These are phyloP conservation scores for Sugiyamaella xylanicola DNA, from an alignment of 1,139 yeast species.

Conservation along the genomic window DNA sequence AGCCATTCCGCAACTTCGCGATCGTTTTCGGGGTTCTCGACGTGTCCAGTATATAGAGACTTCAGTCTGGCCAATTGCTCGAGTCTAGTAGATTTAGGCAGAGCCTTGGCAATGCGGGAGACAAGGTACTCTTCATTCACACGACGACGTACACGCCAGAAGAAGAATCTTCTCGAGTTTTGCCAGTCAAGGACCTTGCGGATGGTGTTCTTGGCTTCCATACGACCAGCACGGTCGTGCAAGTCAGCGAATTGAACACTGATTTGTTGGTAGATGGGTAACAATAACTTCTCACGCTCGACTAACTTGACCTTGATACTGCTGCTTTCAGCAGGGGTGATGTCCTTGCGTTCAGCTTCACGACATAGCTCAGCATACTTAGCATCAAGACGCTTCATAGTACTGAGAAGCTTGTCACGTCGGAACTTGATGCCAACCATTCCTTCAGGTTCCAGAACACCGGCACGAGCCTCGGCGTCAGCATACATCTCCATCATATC, in stretches of 20 bases:
- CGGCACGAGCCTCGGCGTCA: conserved; percentile 94
- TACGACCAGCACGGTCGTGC: conserved; percentile 96
- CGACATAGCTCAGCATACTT: conserved; percentile 70
- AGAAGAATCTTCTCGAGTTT: conserved; percentile 90
- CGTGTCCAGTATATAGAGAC: conserved; percentile 77
- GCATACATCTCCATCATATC: conserved; percentile 99
- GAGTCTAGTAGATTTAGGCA: conserved; percentile 64
- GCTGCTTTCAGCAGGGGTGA: conserved; percentile 66
- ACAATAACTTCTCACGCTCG: conserved; percentile 74
- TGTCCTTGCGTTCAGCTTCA: conserved; percentile 50
- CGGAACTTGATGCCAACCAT: conserved; percentile 98
- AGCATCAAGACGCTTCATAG: conserved; percentile 87
- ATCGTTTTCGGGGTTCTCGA: conserved; percentile 72
- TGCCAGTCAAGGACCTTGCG: conserved; percentile 83
- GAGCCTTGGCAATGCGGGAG: conserved; percentile 68
- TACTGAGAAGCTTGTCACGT: conserved; percentile 82
- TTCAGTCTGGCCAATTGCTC: conserved; percentile 85
- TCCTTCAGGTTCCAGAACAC: conserved; percentile 98
- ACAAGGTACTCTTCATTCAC: conserved; percentile 88
- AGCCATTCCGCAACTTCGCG: conserved; percentile 82
- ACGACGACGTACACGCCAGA: conserved; percentile 98
- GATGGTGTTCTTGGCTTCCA: conserved; percentile 92
- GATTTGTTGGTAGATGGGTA: conserved; percentile 89
- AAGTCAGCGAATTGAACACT: conserved; percentile 96
- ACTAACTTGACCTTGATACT: conserved; percentile 64